A percentile compares a stretch with the other conserved stretches of the same genome.
These are phyloP conservation scores for Neurospora sp. DNA, from an alignment of 495 filamentous ascomycete genomes.

Conservation along the genomic window DNA sequence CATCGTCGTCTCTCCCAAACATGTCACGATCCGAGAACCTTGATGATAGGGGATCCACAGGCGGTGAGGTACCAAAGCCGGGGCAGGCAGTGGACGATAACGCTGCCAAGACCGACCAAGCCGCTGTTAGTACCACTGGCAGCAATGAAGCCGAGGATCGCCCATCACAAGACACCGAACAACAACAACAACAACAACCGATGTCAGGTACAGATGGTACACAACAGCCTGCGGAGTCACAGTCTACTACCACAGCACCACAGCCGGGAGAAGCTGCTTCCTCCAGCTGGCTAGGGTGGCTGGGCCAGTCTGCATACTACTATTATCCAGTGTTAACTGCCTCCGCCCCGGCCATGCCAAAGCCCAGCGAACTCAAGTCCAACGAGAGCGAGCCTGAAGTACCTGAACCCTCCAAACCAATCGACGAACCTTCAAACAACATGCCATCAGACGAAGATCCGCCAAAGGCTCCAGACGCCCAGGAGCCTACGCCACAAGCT, in stretches of 20 bases:
- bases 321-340: constrained; percentile 11
- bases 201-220: neutral
- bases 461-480: constrained; percentile 13
- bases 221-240: constrained; percentile 5
- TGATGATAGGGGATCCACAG: neutral
- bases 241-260: constrained; percentile 7
- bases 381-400: constrained; percentile 14
- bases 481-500: constrained; percentile 12
- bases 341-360: neutral
- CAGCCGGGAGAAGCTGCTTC: constrained; percentile 25
- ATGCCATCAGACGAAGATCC: constrained; percentile 7
- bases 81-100: neutral
- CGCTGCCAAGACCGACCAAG: constrained; percentile 1
- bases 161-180: neutral
- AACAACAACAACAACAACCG: neutral
- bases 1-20: constrained; percentile 20
- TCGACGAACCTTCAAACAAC: constrained; percentile 1
- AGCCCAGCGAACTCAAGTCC: constrained; percentile 14
- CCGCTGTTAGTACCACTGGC: neutral
- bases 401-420: constrained; percentile 3
- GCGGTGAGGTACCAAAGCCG: neutral
- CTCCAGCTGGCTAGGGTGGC: constrained; percentile 51
- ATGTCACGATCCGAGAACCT: constrained; percentile 2
- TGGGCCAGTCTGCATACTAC: constrained; percentile 26
- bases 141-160: neutral